phyloP scores from a whole-genome alignment of 2,329 filamentous ascomycete genomes.

The Scedosporium boydii region DNA sequence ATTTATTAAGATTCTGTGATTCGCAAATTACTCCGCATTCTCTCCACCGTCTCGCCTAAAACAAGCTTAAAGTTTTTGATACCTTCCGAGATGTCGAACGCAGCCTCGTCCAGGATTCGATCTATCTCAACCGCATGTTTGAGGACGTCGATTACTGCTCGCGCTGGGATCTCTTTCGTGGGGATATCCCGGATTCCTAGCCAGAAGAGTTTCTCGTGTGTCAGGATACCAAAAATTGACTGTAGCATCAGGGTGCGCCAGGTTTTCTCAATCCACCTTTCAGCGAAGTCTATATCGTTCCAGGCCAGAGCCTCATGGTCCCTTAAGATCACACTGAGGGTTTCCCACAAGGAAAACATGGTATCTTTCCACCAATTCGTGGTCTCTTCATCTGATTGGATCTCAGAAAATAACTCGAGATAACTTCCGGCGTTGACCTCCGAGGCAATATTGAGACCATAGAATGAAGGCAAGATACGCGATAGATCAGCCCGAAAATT shows the following conservation, averaged over 20 bases:
- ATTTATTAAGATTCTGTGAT: no score
- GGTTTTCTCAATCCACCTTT: neutral
- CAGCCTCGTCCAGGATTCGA: neutral
- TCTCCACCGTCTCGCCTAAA: no score
- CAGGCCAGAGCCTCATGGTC: neutral
- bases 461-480: neutral
- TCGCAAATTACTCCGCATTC: no score
- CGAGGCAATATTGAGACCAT: neutral
- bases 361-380: neutral
- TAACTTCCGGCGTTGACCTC: neutral
- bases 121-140: neutral
- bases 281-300: neutral
- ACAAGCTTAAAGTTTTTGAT: no score
- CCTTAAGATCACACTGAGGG: no score
- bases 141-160: neutral
- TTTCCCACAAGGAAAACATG: neutral
- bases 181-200: neutral
- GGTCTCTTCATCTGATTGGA: neutral
- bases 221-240: neutral
- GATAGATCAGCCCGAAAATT: neutral
- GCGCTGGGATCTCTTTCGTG: neutral
- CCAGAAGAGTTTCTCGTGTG: conserved; percentile 1
- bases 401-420: neutral
- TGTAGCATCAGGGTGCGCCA: neutral
- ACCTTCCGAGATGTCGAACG: no score